Percentiles rank a stretch among this genome's conserved stretches.
Conservation (phyloP, 2,329 filamentous ascomycete species). For the Lojkania enalia region DNA sequence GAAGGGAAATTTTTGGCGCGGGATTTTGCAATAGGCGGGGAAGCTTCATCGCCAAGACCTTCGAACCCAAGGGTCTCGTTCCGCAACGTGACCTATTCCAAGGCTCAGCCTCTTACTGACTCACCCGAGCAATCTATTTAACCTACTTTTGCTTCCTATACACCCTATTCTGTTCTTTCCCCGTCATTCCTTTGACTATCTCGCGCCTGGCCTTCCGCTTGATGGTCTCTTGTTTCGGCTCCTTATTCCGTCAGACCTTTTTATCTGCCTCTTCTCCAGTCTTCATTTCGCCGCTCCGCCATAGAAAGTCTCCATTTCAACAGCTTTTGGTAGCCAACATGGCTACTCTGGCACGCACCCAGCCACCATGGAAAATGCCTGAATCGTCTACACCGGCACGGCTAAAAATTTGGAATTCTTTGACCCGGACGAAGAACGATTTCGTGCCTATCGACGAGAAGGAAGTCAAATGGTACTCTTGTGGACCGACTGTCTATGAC, state of each 20-base stretch:
- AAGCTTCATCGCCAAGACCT: conserved; percentile 24
- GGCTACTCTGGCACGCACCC: conserved; percentile 40
- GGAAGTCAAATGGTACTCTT: conserved; percentile 79
- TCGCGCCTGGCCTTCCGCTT: conserved; percentile 21
- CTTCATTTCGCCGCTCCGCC: conserved; percentile 17
- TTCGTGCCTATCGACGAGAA: conserved; percentile 73
- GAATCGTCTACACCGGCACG: conserved; percentile 50
- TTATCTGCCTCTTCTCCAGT: conserved; percentile 26
- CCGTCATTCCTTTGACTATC: conserved; percentile 8
- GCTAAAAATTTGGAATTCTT: conserved; percentile 78
- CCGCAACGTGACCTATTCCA: conserved; percentile 27
- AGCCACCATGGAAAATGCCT: conserved; percentile 46
- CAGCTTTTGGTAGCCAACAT: conserved; percentile 27
- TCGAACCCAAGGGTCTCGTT: conserved; percentile 18
- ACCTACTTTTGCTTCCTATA: conserved; percentile 15
- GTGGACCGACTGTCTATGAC: conserved; percentile 85
- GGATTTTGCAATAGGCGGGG: conserved; percentile 23
- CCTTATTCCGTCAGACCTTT: conserved; percentile 32
- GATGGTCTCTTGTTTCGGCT: conserved; percentile 36
- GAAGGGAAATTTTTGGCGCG: conserved; percentile 20
- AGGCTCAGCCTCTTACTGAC: conserved; percentile 21
- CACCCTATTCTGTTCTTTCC: conserved; percentile 16
- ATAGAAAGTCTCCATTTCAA: conserved; percentile 18
- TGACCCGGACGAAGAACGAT: conserved; percentile 72
- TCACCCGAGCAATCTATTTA: conserved; percentile 17